phyloP scores from a whole-genome alignment of 2,329 filamentous ascomycete genomes.

The Coniochaeta ligniaria region DNA sequence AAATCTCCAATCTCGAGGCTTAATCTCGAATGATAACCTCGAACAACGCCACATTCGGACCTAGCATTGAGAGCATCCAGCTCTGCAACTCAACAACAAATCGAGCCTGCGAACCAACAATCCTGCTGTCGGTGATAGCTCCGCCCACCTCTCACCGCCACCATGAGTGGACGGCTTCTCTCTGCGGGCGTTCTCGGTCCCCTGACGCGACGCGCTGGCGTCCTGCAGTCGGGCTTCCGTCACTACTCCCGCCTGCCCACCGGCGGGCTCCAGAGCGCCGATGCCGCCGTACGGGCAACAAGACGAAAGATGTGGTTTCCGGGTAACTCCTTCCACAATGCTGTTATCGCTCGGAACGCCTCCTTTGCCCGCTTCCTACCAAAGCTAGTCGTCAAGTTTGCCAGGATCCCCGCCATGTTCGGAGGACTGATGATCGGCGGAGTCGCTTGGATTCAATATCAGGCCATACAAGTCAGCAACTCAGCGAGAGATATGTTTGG shows the following conservation, averaged over 20 bases:
- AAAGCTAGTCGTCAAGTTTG: slow-evolving; percentile 83
- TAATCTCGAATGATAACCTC: neutral
- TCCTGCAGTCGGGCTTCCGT: slow-evolving; percentile 43
- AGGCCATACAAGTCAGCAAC: slow-evolving; percentile 76
- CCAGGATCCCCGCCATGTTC: slow-evolving; percentile 82
- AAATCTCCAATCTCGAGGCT: neutral
- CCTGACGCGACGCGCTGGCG: slow-evolving; percentile 51
- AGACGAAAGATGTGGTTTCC: slow-evolving; percentile 67
- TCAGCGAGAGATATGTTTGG: slow-evolving; percentile 72
- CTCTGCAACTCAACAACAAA: neutral
- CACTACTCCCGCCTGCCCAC: slow-evolving; percentile 61
- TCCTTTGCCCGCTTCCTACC: slow-evolving; percentile 66
- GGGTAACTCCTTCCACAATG: slow-evolving; percentile 80
- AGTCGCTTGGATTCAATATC: slow-evolving; percentile 90
- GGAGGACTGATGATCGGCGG: slow-evolving; percentile 82
- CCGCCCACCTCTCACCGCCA: slow-evolving; percentile 17
- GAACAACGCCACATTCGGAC: neutral
- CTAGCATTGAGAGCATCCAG: too few species aligned
- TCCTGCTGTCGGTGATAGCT: neutral
- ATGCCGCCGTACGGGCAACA: slow-evolving; percentile 54
- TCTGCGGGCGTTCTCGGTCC: slow-evolving; percentile 61
- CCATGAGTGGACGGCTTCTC: slow-evolving; percentile 68
- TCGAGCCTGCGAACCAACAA: neutral
- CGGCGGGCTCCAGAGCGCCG: slow-evolving; percentile 61
- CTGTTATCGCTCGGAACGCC: slow-evolving; percentile 54